Conservation (phyloP, 2,329 filamentous ascomycete genomes). For the Volutella citrinella region DNA sequence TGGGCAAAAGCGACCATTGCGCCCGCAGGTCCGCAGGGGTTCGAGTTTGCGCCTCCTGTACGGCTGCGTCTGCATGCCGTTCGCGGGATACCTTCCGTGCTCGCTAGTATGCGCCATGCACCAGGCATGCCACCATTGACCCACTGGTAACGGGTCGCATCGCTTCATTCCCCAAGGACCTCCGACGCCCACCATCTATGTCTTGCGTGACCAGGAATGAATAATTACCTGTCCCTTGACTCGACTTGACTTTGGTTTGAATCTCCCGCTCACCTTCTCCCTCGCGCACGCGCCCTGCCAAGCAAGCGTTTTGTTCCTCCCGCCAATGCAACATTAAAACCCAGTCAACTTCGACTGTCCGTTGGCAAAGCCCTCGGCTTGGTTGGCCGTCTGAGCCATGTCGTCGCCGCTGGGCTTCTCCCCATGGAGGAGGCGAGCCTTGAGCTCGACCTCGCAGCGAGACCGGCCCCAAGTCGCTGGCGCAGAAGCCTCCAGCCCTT, state of each 20-base stretch:
- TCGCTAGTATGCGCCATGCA: no score
- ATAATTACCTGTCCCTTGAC: conserved; percentile 9
- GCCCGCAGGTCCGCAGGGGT: no score
- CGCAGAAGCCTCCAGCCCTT: conserved; percentile 25
- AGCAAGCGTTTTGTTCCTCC: neutral
- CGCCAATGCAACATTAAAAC: conserved; percentile 19
- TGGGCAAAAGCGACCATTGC: no score
- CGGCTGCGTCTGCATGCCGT: no score
- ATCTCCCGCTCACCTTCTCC: conserved; percentile 7
- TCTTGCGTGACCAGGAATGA: conserved; percentile 19
- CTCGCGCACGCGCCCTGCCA: conserved; percentile 2
- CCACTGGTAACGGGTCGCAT: conserved; percentile 22
- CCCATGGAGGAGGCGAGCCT: conserved; percentile 44
- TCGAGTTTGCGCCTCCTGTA: no score
- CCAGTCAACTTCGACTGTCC: conserved; percentile 13
- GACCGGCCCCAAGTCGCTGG: conserved; percentile 20
- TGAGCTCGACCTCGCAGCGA: conserved; percentile 35
- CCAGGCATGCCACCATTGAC: no score
- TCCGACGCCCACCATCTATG: conserved; percentile 15
- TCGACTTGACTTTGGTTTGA: conserved; percentile 8
- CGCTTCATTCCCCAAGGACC: conserved; percentile 24
- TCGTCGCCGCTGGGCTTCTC: conserved; percentile 47
- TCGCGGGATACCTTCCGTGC: no score
- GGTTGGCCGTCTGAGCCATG: no score
- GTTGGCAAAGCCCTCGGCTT: no score